Conservation (phyloP, 1,284 basidiomycete species). For the Malassezia japonica region DNA sequence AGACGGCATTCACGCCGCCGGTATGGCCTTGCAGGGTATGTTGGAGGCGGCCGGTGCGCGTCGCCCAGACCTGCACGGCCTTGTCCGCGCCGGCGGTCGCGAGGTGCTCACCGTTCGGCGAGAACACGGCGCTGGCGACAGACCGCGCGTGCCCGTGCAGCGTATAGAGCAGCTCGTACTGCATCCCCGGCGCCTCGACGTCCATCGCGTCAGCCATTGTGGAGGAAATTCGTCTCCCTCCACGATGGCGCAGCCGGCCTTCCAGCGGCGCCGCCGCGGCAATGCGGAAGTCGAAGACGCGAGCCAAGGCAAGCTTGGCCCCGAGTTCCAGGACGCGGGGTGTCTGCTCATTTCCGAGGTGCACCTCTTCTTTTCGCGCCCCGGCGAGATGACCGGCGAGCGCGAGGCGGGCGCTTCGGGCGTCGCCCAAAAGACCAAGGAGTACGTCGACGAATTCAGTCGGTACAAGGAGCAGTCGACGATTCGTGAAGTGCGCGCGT, state of each 20-base stretch:
- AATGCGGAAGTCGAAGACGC: conserved; percentile 33
- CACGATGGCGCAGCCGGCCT: conserved; percentile 12
- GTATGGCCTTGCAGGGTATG: conserved; percentile 22
- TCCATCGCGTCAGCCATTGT: conserved; percentile 3
- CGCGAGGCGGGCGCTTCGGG: too few relatives aligned
- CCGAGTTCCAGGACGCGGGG: conserved; percentile 81
- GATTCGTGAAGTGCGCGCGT: conserved; percentile 79
- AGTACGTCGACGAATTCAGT: conserved; percentile 80
- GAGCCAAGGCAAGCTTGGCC: conserved; percentile 27
- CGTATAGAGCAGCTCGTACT: conserved; percentile 43
- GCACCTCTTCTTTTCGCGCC: conserved; percentile 68
- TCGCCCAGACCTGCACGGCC: conserved; percentile 39
- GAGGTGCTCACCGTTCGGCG: conserved; percentile 50
- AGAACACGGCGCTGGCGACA: conserved; percentile 51
- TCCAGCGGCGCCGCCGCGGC: conserved; percentile 22
- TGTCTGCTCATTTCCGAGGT: conserved; percentile 84
- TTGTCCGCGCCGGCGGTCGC: conserved; percentile 47
- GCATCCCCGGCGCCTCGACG: not conserved
- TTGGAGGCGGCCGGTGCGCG: conserved; percentile 21
- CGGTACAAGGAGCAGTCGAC: conserved; percentile 80
- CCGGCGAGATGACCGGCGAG: conserved; percentile 66
- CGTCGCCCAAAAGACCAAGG: conserved; percentile 81
- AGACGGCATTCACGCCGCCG: conserved; percentile 33
- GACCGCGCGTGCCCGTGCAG: conserved; percentile 50
- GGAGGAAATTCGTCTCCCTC: not conserved